phyloP scores from a whole-genome alignment of 352 stramenopile species.

The Thalassiosira livingstoniorum region DNA sequence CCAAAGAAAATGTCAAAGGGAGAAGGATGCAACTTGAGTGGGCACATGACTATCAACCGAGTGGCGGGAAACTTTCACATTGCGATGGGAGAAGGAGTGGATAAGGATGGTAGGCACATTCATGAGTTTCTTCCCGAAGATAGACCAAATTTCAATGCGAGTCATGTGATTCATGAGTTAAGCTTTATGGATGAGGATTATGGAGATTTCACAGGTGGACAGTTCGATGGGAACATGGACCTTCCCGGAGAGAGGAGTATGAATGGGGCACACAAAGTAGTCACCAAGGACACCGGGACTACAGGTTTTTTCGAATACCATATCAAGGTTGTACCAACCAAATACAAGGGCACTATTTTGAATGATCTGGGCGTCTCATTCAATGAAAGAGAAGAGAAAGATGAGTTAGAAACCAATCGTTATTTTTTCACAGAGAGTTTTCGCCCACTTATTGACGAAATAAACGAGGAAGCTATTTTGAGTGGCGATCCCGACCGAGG shows the following conservation, averaged over 20 bases:
- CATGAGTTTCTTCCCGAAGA: conserved; percentile 90
- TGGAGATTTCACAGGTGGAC: conserved; percentile 37
- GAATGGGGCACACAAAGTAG: conserved; percentile 76
- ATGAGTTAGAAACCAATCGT: conserved; percentile 75
- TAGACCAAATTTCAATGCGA: conserved; percentile 88
- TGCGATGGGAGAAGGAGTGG: conserved; percentile 89
- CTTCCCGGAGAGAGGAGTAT: conserved; percentile 57
- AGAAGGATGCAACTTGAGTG: conserved; percentile 88
- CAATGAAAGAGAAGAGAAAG: conserved; percentile 14
- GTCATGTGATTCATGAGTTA: conserved; percentile 89
- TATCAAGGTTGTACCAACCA: conserved; percentile 88
- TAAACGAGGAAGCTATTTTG: conserved; percentile 58
- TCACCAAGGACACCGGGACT: conserved; percentile 69
- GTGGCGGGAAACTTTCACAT: conserved; percentile 93
- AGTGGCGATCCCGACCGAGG: conserved; percentile 33
- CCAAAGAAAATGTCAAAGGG: conserved; percentile 78
- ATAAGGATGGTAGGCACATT: conserved; percentile 87
- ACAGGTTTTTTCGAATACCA: conserved; percentile 88
- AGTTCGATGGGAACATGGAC: background rate
- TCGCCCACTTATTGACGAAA: conserved; percentile 77
- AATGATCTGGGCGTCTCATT: conserved; percentile 32
- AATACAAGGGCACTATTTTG: conserved; percentile 70
- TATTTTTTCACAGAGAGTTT: conserved; percentile 87
- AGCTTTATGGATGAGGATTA: conserved; percentile 83
- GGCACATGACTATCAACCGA: conserved; percentile 88